Base-by-base conservation (phyloP, 306 rosid genomes). In the Dryas drummondii region DNA sequence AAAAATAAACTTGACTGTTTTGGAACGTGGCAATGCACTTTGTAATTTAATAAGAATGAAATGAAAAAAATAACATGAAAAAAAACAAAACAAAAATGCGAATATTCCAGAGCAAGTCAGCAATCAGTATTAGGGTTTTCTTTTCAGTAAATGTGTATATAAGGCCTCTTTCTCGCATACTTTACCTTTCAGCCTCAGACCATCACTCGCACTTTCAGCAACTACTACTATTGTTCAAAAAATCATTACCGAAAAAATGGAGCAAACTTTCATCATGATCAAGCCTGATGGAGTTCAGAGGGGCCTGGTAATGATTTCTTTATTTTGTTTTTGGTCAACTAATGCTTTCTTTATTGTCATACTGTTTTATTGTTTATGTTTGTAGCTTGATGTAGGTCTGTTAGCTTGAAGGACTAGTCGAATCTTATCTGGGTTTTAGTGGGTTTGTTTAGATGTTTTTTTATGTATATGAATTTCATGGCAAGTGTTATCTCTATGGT, bases 241-340 rank as follows among this genome's bases (percentile, higher is more conserved):
- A 65, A 42, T 53, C 84, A 6, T 55, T 14, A 12, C 61, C 19
- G 41, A 19, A 54, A 81, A 69, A 9, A 89, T 91, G 96, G 97
- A 91, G 84, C 97, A 86, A 40, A 86, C 96, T 68, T 91, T 87
- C 76, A 89, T 91, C 86, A 91, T 91, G 97, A 89, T 91, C 84
- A 91, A 91, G 88, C 97, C 96, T 5, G 96, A 91, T 88, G 96
- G 97, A 3, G 97, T 91, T 55, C 97, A 91, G 76, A 89, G 97
- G 76, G 97, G 97, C 75, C 88, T 91, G 61, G 97, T 91, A 69
- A 4, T 83, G 59, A n/a, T 14, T 37, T 64, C 78, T 62, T 26
- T n/a, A 32, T 60, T 12, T 32, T 32, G 37, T 32, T 32, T 32
- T 32, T 32, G 2, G 37, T 32, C 2, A 1, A 32, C 2, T 32